Conservation (phyloP, 805 yeast genomes). For the Zygoascus tannicola region DNA sequence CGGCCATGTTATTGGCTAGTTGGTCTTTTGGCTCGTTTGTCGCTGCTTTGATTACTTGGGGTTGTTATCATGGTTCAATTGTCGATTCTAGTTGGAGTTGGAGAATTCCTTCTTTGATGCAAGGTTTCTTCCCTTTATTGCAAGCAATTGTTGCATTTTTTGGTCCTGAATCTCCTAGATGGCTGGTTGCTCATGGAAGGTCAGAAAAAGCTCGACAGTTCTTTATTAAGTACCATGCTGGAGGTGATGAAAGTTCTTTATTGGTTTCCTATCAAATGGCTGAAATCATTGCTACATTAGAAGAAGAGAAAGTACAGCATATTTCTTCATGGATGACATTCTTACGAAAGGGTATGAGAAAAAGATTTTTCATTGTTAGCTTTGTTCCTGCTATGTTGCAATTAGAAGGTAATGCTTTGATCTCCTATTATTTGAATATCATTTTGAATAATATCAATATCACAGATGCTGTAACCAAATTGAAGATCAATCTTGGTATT, state of each 20-base stretch:
- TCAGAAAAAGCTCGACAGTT: slow-evolving; percentile 37
- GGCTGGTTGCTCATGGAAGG: slow-evolving; percentile 39
- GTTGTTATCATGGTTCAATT: slow-evolving; percentile 38
- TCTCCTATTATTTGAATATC: slow-evolving; percentile 36
- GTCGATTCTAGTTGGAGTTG: slow-evolving; percentile 33
- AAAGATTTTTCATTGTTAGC: slow-evolving; percentile 7
- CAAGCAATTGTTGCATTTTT: slow-evolving; percentile 37
- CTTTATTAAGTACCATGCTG: slow-evolving; percentile 25
- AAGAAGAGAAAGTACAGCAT: slow-evolving; percentile 4
- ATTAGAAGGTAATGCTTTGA: slow-evolving; percentile 9
- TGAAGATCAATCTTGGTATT: slow-evolving; percentile 8
- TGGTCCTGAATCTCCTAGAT: slow-evolving; percentile 34
- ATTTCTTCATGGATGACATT: slow-evolving; percentile 7
- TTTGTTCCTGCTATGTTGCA: slow-evolving; percentile 7
- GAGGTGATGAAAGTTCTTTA: slow-evolving; percentile 10
- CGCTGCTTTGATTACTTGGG: slow-evolving; percentile 52
- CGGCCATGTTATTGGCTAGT: slow-evolving; percentile 38
- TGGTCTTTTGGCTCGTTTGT: slow-evolving; percentile 43
- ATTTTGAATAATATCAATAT: slow-evolving; percentile 47
- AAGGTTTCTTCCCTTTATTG: slow-evolving; percentile 50
- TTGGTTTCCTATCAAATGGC: slow-evolving; percentile 5
- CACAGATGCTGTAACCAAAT: slow-evolving; percentile 20
- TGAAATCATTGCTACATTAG: slow-evolving; percentile 6
- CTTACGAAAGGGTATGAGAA: slow-evolving; percentile 20
- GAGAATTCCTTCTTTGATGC: slow-evolving; percentile 67